Evolutionary conservation across 2,329 filamentous ascomycete species (phyloP), one percentile per base, ranked within the genome.

Genomic region (Canariomyces notabilis): DNA sequence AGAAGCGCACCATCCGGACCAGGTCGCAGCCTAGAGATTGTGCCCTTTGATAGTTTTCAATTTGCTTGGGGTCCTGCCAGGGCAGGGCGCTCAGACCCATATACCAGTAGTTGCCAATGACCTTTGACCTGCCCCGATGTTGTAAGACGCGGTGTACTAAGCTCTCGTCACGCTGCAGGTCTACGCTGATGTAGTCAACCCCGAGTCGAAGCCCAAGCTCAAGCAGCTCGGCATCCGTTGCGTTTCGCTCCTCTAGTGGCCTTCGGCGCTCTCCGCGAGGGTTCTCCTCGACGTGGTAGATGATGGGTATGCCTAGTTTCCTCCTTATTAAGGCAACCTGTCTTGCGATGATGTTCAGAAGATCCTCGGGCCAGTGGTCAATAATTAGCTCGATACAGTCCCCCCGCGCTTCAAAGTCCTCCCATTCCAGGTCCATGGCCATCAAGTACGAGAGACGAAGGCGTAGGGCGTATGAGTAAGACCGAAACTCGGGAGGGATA

Each of bases 161-260:
- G 0, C 65, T 63, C 37, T 77, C 69, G 32, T 69, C 73, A 29
- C 80, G 71, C 26, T 77, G 74, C 14, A 87, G 63, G 58, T 87
- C 81, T 5, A 87, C 65, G 26, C 77, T 80, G 42, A 82, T 58
- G 54, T 80, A 87, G 43, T 85, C 82, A 2, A 83, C 80, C 1
- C 77, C 80, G 36, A 87, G 70, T 12, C 82, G 77, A 18, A 86
- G 65, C 5, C 82, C 83, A 51, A 85, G 79, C 33, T 78, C 72
- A 18, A 85, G 68, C 21, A 85, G 65, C 44, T 76, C 71, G 12
- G 79, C 63, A 56, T 85, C 83, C 42, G 69, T 61, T 6, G 60
- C 41, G 43, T 69, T 61, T 46, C 62, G 67, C 49, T 72, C 69
- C 11, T 67, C 64, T 3, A 58, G 53, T 2, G 63, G 33, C 23